Conservation (phyloP, 768 basidiomycete species). For the Trametes meyenii region DNA sequence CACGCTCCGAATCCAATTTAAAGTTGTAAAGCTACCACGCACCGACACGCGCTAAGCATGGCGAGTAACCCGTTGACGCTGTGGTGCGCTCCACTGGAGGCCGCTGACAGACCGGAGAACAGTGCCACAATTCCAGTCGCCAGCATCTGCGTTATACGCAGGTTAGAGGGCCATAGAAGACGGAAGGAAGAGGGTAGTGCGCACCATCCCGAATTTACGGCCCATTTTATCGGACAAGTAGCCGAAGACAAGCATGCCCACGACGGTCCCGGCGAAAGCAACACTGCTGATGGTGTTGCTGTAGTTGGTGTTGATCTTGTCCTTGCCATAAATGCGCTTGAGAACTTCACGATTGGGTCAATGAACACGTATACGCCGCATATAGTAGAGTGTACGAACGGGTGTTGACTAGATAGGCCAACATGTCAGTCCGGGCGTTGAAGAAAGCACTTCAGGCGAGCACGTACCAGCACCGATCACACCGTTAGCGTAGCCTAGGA, state of each 20-base stretch:
- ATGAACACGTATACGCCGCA: not conserved
- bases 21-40: conserved; percentile 23
- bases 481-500: conserved; percentile 75
- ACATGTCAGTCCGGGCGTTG: not conserved
- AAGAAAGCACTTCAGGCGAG: not conserved
- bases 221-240: conserved; percentile 87
- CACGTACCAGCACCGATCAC: conserved; percentile 77
- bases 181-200: conserved; percentile 22
- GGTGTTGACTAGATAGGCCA: conserved; percentile 58
- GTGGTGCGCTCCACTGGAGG: conserved; percentile 76
- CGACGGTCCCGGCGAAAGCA: conserved; percentile 83
- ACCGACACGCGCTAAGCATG: conserved; percentile 83
- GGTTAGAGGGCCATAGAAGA: not conserved
- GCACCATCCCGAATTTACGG: conserved; percentile 86
- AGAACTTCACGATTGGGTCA: conserved; percentile 50
- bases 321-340: conserved; percentile 66
- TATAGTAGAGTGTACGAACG: conserved; percentile 41
- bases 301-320: conserved; percentile 57
- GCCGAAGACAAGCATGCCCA: conserved; percentile 84
- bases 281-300: conserved; percentile 65
- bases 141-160: conserved; percentile 54
- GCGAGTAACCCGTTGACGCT: conserved; percentile 70
- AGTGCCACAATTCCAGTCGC: conserved; percentile 84
- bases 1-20: too few relatives aligned
- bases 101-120: conserved; percentile 83